Conservation (phyloP, 2,329 filamentous ascomycete species). For the Ophiostoma piceae region DNA sequence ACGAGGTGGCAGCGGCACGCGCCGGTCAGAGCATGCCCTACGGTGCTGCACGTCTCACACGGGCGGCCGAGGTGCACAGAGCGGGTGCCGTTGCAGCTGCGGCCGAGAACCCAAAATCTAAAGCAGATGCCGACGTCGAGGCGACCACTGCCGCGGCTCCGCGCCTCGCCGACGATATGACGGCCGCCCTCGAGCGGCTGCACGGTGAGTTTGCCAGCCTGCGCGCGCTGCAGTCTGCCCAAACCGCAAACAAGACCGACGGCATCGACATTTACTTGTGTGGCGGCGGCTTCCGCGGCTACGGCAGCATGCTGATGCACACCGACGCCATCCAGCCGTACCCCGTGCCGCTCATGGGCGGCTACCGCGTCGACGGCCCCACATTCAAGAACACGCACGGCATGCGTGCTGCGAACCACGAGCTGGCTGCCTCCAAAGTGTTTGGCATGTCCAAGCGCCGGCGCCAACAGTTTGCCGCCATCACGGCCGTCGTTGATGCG, state of each 20-base stretch:
- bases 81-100: neutral
- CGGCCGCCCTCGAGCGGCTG: conserved; percentile 53
- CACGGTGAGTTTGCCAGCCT: conserved; percentile 49
- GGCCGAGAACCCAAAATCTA: neutral
- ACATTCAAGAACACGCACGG: conserved; percentile 53
- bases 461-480: conserved; percentile 75
- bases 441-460: conserved; percentile 77
- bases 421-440: conserved; percentile 47
- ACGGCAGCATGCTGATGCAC: conserved; percentile 84
- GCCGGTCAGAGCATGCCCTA: conserved; percentile 56
- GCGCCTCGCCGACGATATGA: conserved; percentile 55
- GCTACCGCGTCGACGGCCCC: conserved; percentile 60
- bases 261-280: conserved; percentile 73
- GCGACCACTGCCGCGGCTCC: conserved; percentile 42
- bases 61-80: conserved; percentile 31
- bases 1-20: conserved; percentile 50
- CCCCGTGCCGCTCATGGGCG: conserved; percentile 76
- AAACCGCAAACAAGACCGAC: conserved; percentile 36
- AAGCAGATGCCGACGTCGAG: conserved; percentile 7
- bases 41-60: conserved; percentile 54
- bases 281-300: conserved; percentile 84
- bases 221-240: conserved; percentile 23
- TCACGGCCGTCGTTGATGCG: conserved; percentile 72
- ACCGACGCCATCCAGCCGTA: conserved; percentile 69
- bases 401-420: conserved; percentile 49